Conservation (phyloP, 2,329 filamentous ascomycete genomes). For the Colletotrichum spaethianum region DNA sequence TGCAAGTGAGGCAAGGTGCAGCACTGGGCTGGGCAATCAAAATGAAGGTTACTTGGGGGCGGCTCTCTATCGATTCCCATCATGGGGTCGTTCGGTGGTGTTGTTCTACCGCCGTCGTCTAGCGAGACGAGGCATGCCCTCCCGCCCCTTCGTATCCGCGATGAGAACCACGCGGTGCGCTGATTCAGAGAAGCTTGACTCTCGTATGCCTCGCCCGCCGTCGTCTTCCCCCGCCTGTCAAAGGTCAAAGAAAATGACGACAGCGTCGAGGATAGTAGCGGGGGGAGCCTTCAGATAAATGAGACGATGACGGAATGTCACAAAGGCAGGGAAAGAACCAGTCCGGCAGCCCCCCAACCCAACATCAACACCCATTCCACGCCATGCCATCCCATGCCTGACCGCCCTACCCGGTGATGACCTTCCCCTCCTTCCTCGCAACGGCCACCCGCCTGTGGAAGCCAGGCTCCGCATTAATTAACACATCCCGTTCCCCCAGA, state of each 20-base stretch:
- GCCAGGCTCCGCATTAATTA: not conserved
- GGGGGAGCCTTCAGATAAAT: slow-evolving; percentile 4
- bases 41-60: not conserved
- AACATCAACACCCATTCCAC: not conserved
- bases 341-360: not conserved
- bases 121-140: not conserved
- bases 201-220: not conserved
- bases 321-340: not conserved
- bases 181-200: slow-evolving; percentile 7
- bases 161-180: slow-evolving; percentile 3
- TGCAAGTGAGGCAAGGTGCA: slow-evolving; percentile 31
- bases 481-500: not conserved
- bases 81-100: not conserved
- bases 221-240: not conserved
- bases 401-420: not conserved
- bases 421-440: not conserved
- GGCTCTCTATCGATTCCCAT: not conserved
- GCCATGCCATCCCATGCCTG: not conserved
- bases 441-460: slow-evolving; percentile 14
- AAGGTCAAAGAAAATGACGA: not conserved
- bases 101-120: not conserved
- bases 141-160: slow-evolving; percentile 1
- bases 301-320: slow-evolving; percentile 9
- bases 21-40: not conserved
- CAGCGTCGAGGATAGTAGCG: not conserved